Base-by-base conservation (phyloP, 768 basidiomycete genomes). In the Auricularia sp. region DNA sequence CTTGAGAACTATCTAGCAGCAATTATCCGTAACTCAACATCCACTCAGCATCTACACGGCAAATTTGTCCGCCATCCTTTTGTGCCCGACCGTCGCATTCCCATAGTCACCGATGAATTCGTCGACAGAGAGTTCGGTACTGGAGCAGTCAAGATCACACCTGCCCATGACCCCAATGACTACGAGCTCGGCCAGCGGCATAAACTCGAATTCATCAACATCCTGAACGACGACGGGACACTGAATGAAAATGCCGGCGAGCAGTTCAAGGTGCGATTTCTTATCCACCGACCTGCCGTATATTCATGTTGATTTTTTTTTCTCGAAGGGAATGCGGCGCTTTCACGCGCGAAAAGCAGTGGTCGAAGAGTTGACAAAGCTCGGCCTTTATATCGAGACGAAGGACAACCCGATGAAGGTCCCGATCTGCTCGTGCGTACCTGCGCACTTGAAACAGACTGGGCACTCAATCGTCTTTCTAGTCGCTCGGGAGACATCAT, bases 391-490 rank as follows among this genome's bases (percentile, higher is more conserved):
- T 72, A 77, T 98, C 47, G 95, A 95, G 74, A 87, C 87, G 14
- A 95, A 93, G 75, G 92, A 98, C 70, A 98, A 99, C 76, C 87
- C 94, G 8, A 98, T 99, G 97, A 88, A 88, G 70, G 91, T 99
- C 51, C 96, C 96, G 1, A 79, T 98, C 62, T 98, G 96, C 87
- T 85, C 81, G 91, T 86, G 43, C 64, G 84, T 73, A 12, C 39
- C 29, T 64, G 39, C 8, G 8, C 12, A 51, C 63, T 42, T 11
- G 34, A 8, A 11, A 63, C 51, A 18, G 53, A 10, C 64, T 11
- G 63, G 66, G 69, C 1, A 71, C 21, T 21, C 44, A 34, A 8
- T 63, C 53, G 35, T 21, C 36, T 47, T 62, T 33, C 36, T 2
- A 96, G 91, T 69, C 96, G 97, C 82, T 97, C 93, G 2, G 96